Evolutionary conservation across 2,329 filamentous ascomycete genomes (phyloP), one percentile per base, ranked within the genome.

Genomic region (Alternaria novae-zelandiae): DNA sequence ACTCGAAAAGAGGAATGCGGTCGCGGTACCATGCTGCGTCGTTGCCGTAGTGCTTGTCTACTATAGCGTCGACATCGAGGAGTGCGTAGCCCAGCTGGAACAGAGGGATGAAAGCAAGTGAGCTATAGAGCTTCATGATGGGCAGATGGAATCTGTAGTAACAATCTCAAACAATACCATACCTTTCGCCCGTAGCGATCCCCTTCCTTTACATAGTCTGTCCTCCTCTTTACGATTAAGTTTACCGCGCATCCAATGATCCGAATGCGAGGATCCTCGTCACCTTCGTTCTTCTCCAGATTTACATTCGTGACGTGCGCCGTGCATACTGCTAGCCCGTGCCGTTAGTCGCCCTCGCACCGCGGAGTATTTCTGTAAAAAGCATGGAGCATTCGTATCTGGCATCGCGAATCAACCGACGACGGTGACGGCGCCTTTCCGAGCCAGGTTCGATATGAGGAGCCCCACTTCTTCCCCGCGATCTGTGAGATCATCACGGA

Each of bases 1-100:
- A 78, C 54, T 82, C 79, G 61, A 82, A 82, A 56, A 79, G 78
- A 2, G 80, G 79, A 6, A 82, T 81, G 12, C 78, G 74, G 30
- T 77, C 67, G 8, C 72, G 70, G 51, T 81, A 82, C 80, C 80
- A 82, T 1, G 79, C 74, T 20, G 78, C 73, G 65, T 82, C 80
- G 28, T 81, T 82, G 53, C 79, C 78, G 57, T 80, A 82, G 67
- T 82, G 79, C 73, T 75, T 67, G 17, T 60, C 63, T 3, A 72
- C 66, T 4, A 80, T 64, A 23, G 63, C 62, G n/a, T 72, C 56
- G 6, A 68, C 71, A 56, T 79, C 71, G 17, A 80, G 70, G 28
- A 68, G 54, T 15, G 57, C 51, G 41, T 15, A 32, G 1, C 43
- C 21, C 13, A 32, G 43, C n/a, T 32, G 25, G 20, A 56, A 46